Percentiles rank a stretch among this genome's conserved stretches.
Evolutionary conservation across 805 yeast genomes (phyloP).

Genomic region (Wickerhamiella alocasiicola): DNA sequence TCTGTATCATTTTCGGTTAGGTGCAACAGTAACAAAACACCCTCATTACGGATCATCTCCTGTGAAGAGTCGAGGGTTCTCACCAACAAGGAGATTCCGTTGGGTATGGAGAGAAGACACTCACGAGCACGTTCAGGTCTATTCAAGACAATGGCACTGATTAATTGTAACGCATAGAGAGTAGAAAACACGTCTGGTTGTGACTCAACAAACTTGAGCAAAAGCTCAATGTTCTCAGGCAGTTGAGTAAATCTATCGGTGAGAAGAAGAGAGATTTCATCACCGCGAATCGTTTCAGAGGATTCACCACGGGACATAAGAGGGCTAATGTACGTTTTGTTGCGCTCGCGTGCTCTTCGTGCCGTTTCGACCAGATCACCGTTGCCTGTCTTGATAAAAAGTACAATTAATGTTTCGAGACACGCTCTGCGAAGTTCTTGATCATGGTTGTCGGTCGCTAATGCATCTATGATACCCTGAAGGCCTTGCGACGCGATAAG

Average conservation of each 20-base stretch:
- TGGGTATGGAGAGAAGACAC: constrained; percentile 55
- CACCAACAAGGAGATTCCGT: constrained; percentile 70
- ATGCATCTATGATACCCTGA: constrained; percentile 53
- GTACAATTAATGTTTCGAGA: constrained; percentile 69
- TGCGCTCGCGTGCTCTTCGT: constrained; percentile 36
- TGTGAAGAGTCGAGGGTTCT: constrained; percentile 45
- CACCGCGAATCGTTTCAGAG: constrained; percentile 37
- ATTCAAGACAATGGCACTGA: constrained; percentile 71
- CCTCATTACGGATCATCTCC: constrained; percentile 79
- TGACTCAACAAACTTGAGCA: constrained; percentile 39
- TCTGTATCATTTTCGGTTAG: constrained; percentile 70
- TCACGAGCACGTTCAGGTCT: constrained; percentile 66
- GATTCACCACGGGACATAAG: constrained; percentile 10
- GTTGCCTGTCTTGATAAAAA: constrained; percentile 52
- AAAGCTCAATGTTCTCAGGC: constrained; percentile 34
- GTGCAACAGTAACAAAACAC: constrained; percentile 70
- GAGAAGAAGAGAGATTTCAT: constrained; percentile 86
- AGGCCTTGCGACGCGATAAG: constrained; percentile 79
- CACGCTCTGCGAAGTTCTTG: constrained; percentile 62
- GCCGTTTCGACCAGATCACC: constrained; percentile 63
- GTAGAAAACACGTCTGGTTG: constrained; percentile 57
- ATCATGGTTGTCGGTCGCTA: constrained; percentile 57
- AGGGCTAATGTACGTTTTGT: constrained; percentile 24
- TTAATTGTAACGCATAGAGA: constrained; percentile 68
- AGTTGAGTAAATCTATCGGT: constrained; percentile 80